Base-by-base conservation (phyloP, 768 basidiomycete genomes). In the Russula sp. region DNA sequence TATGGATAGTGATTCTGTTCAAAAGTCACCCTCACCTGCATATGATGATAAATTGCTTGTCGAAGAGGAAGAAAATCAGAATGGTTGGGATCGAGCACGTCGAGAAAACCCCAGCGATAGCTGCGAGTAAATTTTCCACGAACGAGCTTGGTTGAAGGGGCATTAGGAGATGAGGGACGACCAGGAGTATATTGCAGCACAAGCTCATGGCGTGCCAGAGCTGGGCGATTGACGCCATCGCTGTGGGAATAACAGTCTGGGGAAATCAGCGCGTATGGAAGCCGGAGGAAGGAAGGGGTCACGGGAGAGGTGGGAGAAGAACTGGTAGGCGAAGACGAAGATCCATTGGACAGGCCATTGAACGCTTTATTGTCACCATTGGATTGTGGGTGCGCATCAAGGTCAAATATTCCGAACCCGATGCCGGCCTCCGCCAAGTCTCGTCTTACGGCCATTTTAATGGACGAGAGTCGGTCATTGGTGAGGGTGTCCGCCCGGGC, bases 401-500 rank as follows among this genome's bases (percentile, higher is more conserved):
- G 77, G 78, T 92, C 90, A 75, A 93, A 93, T 66, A 93, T 90
- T 68, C 90, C 90, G 73, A 92, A 92, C 62, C 88, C 90, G 71
- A 92, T 91, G 61, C 90, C 90, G 51, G 87, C 87, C 66, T 87
- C 86, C 43, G 89, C 89, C 49, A 93, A 79, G 75, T 91, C 89
- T 70, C 85, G 75, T 67, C 88, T 83, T 70, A 93, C 81, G 65
- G 89, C 90, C 69, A 84, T 74, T 74, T 91, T 91, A 72, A 93
- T 83, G 65, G 83, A 84, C 56, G 83, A 81, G 61, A 93, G 81
- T 66, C 89, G 85, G 71, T 92, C 88, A 73, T 87, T 88, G 56
- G 88, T 87, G 66, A 93, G 79, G 63, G 83, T 78, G 76, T 93
- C 91, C 32, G 90, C 88, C 63, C 86, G 81, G 64, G 89, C 85